Base-by-base conservation (phyloP, 2,329 filamentous ascomycete genomes). In the Rhynchosporium graminicola region DNA sequence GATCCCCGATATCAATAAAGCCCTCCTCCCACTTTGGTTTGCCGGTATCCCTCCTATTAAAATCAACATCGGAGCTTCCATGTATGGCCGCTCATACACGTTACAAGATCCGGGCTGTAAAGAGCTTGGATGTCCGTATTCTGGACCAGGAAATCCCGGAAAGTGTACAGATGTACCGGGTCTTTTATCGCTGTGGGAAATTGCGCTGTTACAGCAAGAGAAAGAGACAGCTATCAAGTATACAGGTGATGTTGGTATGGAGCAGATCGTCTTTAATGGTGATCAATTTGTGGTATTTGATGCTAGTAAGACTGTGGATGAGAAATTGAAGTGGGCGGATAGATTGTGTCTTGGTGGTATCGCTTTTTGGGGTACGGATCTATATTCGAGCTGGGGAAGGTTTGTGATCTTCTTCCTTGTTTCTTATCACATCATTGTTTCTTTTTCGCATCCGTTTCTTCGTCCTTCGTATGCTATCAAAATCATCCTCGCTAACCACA, bases 61-160 rank as follows among this genome's bases (percentile, higher is more conserved):
- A 64, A 68, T 83, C 42, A 79, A 79, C 60, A 67, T 83, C 2
- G 81, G 81, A 0, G 59, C 82, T 0, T 79, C 79, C 0, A 76
- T 75, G 54, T 83, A 83, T 58, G 80, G 80, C 0, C 73, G 80
- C 4, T 76, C 78, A 1, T 82, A 78, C 51, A 81, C 77, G 0
- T 59, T 74, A 3, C 52, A 61, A 2, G 66, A 70, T 51, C 48
- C 60, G 0, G 59, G 46, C 3, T 73, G 70, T 61, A 69, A 63
- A 40, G 69, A 64, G 20, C 51, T 70, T 3, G 66, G 68, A 2
- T 74, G 74, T 63, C 64, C 68, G 7, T 72, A 72, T 45, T 40
- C 59, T 3, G 62, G 68, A 29, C 59, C 51, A 0, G 67, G 58
- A 29, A 67, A 67, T 6, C 59, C 71, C 26, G 74, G 76, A 3